Evolutionary conservation across 148 eudicot species (phyloP), one percentile per base, ranked within the genome.

Genomic region (Dysphania ambrosioides): DNA sequence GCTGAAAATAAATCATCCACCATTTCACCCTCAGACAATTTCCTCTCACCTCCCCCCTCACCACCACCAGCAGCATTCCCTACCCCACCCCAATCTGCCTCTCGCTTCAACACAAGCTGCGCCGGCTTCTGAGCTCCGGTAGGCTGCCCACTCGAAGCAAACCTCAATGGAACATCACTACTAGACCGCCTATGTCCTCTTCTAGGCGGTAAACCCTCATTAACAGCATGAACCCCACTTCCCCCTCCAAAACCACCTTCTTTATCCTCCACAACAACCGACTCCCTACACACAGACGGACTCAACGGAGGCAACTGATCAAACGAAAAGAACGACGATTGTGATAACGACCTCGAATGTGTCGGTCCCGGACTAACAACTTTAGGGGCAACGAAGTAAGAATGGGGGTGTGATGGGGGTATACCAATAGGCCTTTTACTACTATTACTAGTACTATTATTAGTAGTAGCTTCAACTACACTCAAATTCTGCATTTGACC

Each of bases 261-360:
- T 30, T 62, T 73, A n/a, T 74, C 81, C 65, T 40, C 79, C 47
- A 53, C 32, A n/a, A 44, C 16, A 19, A 51, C 56, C 51, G 85
- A 56, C 30, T 77, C 80, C 59, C 69, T 74, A 55, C 56, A 65
- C 18, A 75, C 61, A 0, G 77, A 49, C 11, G 81, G 87, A 73
- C 79, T 82, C 74, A 87, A 64, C 0, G 86, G 86, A 41, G 90
- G 90, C 76, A 87, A 75, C 15, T 71, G 74, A 80, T 79, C 86
- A 62, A 79, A 79, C 3, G 83, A 75, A 62, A 84, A 72, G 36
- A 83, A 80, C 19, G 85, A 71, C n/a, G 86, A 77, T 51, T 86
- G 85, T 19, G 83, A 82, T 6, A 83, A 75, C 6, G 83, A 75
- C 79, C 80, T 72, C 30, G 86, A 83, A 72, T 85, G 83, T 0